Percentiles rank a stretch among this genome's conserved stretches.
These are phyloP conservation scores for Cutaneotrichosporon dermatis DNA, from an alignment of 1,284 basidiomycete species.

Conservation along the genomic window DNA sequence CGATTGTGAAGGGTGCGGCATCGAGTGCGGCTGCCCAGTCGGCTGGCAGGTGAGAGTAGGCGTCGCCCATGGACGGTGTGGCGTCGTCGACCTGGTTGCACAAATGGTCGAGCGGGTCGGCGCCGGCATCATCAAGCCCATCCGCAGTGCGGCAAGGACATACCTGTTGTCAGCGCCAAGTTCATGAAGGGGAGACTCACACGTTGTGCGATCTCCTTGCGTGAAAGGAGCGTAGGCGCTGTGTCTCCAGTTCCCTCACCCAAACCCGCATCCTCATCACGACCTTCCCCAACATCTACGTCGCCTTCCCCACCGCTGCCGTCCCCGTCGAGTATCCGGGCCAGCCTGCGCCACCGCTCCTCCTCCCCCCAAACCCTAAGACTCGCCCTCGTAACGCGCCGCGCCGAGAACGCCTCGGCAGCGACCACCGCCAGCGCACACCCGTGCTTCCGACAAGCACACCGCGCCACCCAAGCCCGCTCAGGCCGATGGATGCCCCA, in stretches of 20 bases:
- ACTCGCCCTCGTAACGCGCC: background rate
- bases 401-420: background rate
- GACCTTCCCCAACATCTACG: background rate
- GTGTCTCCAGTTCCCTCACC: too few species aligned
- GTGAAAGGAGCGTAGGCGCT: background rate
- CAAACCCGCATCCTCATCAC: background rate
- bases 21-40: background rate
- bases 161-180: background rate
- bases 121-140: too few species aligned
- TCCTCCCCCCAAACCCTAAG: background rate
- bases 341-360: background rate
- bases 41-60: background rate
- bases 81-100: too few species aligned
- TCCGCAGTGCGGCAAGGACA: background rate
- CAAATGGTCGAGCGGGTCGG: too few species aligned
- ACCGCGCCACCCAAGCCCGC: background rate
- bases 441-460: background rate
- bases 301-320: background rate
- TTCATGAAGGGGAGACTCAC: background rate
- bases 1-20: background rate
- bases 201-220: background rate
- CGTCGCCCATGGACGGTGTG: background rate
- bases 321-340: background rate
- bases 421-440: constrained; percentile 1
- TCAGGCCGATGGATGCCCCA: constrained; percentile 1